These are phyloP conservation scores for Carex arenaria DNA, from an alignment of 202 grass and related monocot genomes.

Conservation along the genomic window DNA sequence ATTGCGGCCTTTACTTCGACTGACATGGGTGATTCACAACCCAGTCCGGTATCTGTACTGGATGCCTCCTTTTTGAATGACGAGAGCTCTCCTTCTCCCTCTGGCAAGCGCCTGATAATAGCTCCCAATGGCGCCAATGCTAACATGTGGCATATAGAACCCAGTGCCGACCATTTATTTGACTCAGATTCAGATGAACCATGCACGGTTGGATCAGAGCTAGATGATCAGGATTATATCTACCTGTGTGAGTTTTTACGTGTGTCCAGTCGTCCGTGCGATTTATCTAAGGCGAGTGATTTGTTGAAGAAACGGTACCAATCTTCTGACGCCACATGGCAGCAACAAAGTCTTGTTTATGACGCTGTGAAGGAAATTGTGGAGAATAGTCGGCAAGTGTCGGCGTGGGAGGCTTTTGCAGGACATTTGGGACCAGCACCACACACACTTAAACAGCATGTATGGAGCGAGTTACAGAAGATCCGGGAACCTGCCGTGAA, in stretches of 20 bases:
- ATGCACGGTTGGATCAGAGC: conserved; percentile 5
- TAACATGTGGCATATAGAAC: not conserved
- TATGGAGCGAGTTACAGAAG: conserved; percentile 49
- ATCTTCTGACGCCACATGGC: conserved; percentile 30
- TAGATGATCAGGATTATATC: conserved; percentile 27
- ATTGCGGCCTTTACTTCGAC: conserved; percentile 67
- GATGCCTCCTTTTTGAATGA: conserved; percentile 56
- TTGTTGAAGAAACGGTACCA: conserved; percentile 28
- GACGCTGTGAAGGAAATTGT: conserved; percentile 54
- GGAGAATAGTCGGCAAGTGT: conserved; percentile 41
- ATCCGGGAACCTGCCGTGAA: conserved; percentile 26
- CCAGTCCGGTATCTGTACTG: conserved; percentile 85
- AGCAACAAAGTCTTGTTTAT: conserved; percentile 51
- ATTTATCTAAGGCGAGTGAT: conserved; percentile 31
- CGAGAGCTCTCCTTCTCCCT: conserved; percentile 63
- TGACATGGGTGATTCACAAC: conserved; percentile 56
- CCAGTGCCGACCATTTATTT: not conserved
- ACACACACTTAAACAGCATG: conserved; percentile 23
- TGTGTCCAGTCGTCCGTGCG: conserved; percentile 16
- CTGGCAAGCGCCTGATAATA: conserved; percentile 33
- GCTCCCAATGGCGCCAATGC: conserved; percentile 1
- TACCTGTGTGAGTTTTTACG: conserved; percentile 53
- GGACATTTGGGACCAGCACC: conserved; percentile 11
- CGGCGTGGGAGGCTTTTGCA: conserved; percentile 50
- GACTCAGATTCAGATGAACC: conserved; percentile 48